These are phyloP conservation scores for Exophiala mesophila DNA, from an alignment of 2,329 filamentous ascomycete genomes.

Conservation along the genomic window DNA sequence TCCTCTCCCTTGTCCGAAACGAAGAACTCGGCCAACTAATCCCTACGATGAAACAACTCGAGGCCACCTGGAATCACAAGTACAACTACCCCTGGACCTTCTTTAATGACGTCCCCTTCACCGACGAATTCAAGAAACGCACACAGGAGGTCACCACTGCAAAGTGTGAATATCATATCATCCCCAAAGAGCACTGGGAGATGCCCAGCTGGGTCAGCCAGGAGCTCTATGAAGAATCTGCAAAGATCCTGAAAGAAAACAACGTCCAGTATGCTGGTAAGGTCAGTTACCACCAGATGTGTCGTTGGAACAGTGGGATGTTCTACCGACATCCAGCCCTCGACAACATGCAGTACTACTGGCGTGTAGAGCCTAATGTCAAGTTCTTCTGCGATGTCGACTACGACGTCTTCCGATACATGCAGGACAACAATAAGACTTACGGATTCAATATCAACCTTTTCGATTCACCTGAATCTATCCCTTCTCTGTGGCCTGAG, in stretches of 20 bases:
- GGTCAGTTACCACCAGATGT: constrained; percentile 97
- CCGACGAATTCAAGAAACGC: constrained; percentile 82
- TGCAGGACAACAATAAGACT: constrained; percentile 97
- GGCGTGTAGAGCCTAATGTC: constrained; percentile 97
- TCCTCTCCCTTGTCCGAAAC: constrained; percentile 88
- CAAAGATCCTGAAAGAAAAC: constrained; percentile 74
- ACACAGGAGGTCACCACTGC: constrained; percentile 82
- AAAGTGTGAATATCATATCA: constrained; percentile 59
- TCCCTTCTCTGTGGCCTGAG: constrained; percentile 90
- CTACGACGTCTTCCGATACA: constrained; percentile 97
- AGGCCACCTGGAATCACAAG: constrained; percentile 94
- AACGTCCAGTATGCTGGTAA: constrained; percentile 86
- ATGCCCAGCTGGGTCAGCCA: constrained; percentile 87
- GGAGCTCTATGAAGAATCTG: constrained; percentile 79
- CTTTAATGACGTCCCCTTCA: constrained; percentile 93
- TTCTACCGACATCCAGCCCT: constrained; percentile 96
- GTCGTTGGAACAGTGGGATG: constrained; percentile 95
- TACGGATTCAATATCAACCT: constrained; percentile 98
- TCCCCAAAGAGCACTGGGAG: constrained; percentile 94
- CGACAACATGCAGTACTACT: constrained; percentile 81
- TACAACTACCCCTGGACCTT: constrained; percentile 99
- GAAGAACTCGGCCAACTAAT: constrained; percentile 80
- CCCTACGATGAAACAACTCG: constrained; percentile 82
- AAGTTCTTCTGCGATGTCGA: constrained; percentile 99
- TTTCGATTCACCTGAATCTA: constrained; percentile 83